Base-by-base conservation (phyloP, 495 filamentous ascomycete genomes). In the Neurospora sp. region DNA sequence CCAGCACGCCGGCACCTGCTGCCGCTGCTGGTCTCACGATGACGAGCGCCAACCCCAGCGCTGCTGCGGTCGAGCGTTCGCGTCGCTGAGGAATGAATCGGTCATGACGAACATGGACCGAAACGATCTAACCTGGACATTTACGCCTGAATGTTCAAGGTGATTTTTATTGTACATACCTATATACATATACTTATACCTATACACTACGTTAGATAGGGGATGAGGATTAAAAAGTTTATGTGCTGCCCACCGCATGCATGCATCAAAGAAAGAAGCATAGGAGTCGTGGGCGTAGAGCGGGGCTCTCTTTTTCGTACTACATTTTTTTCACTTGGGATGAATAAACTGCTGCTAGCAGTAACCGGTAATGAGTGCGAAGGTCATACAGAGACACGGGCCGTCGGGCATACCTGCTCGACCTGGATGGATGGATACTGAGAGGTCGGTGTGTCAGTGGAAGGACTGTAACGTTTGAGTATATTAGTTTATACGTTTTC, bases 11-110 rank as follows among this genome's bases (percentile, higher is more conserved):
- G n/a, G n/a, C n/a, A n/a, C n/a, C n/a, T n/a, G n/a, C n/a, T n/a
- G n/a, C n/a, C n/a, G n/a, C n/a, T n/a, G n/a, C n/a, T 20, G 79
- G 78, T 3, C 75, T 84, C 42, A 72, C 84, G 4, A 84, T 87
- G 81, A 80, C 82, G 8, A 81, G 70, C 59, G 74, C 76, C 20
- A 74, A 68, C 10, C 70, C 80, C 68, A 81, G 78, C 69, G 76
- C 79, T 14, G 80, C 80, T 22, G 80, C 80, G 7, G 65, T 81
- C 22, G 77, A 78, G 75, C 78, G 80, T 41, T 75, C 79, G 7
- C 71, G 77, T 31, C 76, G 79, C 14, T 81, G 41, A 74, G 16
- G n/a, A 69, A 14, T 16, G 16, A 65, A 38, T 20, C 35, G 35
- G n/a, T 18, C 16, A 40, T 5, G 68, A 69, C 6, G 39, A 38